Percentiles rank a stretch among this genome's conserved stretches.
Conservation (phyloP, 2,329 filamentous ascomycete species). For the Coccinonectria pachysandricola region DNA sequence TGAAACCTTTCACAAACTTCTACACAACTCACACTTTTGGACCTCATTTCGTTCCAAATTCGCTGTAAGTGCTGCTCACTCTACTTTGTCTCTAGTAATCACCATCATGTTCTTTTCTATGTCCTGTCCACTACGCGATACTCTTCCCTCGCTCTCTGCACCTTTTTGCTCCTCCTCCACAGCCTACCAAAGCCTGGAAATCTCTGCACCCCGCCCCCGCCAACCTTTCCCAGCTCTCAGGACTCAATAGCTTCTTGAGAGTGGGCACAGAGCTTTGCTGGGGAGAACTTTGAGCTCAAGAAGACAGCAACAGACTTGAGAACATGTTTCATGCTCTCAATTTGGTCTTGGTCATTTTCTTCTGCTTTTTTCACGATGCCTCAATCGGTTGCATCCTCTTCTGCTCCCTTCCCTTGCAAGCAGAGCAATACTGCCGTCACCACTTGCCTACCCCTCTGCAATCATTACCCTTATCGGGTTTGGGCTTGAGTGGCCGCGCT, state of each 20-base stretch:
- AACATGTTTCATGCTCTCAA: constrained; percentile 1
- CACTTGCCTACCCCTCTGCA: not conserved
- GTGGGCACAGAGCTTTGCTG: constrained; percentile 9
- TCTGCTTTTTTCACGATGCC: no score
- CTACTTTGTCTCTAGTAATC: constrained; percentile 3
- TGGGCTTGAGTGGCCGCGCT: not conserved
- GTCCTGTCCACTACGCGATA: constrained; percentile 2
- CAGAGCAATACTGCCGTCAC: no score
- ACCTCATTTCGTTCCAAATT: constrained; percentile 6
- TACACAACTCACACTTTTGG: constrained; percentile 6
- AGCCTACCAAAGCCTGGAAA: constrained; percentile 7
- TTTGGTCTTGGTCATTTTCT: no score
- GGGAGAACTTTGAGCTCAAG: no score
- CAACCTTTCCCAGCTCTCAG: constrained; percentile 15
- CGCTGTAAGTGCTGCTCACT: no score
- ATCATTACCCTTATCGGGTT: not conserved
- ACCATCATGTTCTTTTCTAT: no score
- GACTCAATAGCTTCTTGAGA: constrained; percentile 6
- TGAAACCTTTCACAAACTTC: constrained; percentile 3
- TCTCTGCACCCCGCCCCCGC: constrained; percentile 23
- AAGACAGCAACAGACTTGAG: constrained; percentile 1
- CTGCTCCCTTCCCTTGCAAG: constrained; percentile 1
- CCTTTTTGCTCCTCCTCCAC: not conserved
- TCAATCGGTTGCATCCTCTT: no score
- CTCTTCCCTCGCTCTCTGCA: not conserved